These are phyloP conservation scores for Leishmania mexicana DNA, from an alignment of 208 protist species.

Conservation along the genomic window DNA sequence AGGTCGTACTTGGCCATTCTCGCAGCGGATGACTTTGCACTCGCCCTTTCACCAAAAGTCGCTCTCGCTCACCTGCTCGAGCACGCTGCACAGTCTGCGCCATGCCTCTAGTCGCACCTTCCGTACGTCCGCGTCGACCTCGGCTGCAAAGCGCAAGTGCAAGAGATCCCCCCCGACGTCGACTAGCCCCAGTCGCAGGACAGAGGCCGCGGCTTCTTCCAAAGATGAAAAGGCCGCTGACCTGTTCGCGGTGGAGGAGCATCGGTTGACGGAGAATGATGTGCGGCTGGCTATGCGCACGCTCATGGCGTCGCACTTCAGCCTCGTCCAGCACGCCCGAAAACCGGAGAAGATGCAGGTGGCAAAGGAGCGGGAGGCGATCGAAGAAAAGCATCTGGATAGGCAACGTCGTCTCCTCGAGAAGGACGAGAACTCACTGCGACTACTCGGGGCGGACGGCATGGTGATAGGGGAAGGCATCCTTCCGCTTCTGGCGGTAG, in stretches of 20 bases:
- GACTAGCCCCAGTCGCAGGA: neutral
- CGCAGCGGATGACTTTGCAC: neutral
- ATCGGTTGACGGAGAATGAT: slow-evolving; percentile 60
- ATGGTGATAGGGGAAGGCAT: slow-evolving; percentile 64
- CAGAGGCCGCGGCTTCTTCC: neutral
- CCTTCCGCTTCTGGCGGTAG: slow-evolving; percentile 32
- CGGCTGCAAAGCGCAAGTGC: neutral
- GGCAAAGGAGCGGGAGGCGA: slow-evolving; percentile 37
- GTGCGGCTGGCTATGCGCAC: slow-evolving; percentile 74
- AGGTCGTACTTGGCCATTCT: neutral
- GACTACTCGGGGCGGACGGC: slow-evolving; percentile 50
- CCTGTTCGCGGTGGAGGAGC: slow-evolving; percentile 30
- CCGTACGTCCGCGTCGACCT: neutral
- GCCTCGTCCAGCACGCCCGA: slow-evolving; percentile 20
- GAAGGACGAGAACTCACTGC: slow-evolving; percentile 70
- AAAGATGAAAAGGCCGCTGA: neutral
- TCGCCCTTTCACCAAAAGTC: neutral
- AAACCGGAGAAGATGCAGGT: slow-evolving; percentile 32
- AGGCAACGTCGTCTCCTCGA: slow-evolving; percentile 56
- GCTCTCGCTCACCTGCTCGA: slow-evolving; percentile 1
- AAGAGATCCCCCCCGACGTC: neutral
- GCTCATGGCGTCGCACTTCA: slow-evolving; percentile 71
- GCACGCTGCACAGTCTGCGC: neutral
- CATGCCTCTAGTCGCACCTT: slow-evolving; percentile 4
- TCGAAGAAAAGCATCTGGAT: slow-evolving; percentile 9